Percentiles rank a stretch among this genome's conserved stretches.
Evolutionary conservation across 352 stramenopile species (phyloP).

Genomic region (Globisporangium barbulae): DNA sequence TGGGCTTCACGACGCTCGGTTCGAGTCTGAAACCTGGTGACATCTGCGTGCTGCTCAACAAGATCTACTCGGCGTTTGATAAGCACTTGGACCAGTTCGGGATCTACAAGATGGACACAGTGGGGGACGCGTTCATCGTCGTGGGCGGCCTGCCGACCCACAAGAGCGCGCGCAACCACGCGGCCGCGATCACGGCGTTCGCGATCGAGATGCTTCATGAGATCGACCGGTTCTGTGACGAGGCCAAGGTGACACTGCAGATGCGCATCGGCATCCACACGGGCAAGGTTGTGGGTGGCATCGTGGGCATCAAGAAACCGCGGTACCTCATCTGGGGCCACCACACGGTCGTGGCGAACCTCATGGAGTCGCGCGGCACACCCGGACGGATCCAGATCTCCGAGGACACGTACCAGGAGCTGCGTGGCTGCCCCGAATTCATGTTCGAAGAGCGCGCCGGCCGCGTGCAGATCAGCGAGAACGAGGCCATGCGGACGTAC

Average conservation of each 20-base stretch:
- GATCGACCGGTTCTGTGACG: conserved; percentile 68
- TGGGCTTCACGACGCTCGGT: conserved; percentile 76
- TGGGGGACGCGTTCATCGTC: conserved; percentile 85
- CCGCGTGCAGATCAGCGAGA: conserved; percentile 55
- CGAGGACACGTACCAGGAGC: conserved; percentile 51
- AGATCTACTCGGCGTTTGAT: conserved; percentile 81
- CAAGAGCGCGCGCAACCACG: conserved; percentile 71
- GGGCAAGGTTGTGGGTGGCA: conserved; percentile 73
- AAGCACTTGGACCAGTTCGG: conserved; percentile 73
- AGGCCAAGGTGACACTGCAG: conserved; percentile 64
- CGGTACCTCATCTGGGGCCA: conserved; percentile 85
- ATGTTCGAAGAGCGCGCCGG: conserved; percentile 40
- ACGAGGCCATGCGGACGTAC: conserved; percentile 47
- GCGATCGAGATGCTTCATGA: conserved; percentile 86
- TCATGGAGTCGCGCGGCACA: conserved; percentile 69
- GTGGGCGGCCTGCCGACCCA: conserved; percentile 66
- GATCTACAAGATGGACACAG: conserved; percentile 88
- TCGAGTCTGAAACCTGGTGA: conserved; percentile 53
- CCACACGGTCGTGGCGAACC: conserved; percentile 74
- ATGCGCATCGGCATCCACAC: conserved; percentile 88
- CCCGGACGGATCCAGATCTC: conserved; percentile 62
- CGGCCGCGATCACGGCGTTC: conserved; percentile 71
- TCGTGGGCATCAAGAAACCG: conserved; percentile 83
- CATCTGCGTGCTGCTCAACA: conserved; percentile 79
- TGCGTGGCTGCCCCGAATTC: conserved; percentile 53